Conservation (phyloP, 208 protist genomes). For the Crithidia mellificae region DNA sequence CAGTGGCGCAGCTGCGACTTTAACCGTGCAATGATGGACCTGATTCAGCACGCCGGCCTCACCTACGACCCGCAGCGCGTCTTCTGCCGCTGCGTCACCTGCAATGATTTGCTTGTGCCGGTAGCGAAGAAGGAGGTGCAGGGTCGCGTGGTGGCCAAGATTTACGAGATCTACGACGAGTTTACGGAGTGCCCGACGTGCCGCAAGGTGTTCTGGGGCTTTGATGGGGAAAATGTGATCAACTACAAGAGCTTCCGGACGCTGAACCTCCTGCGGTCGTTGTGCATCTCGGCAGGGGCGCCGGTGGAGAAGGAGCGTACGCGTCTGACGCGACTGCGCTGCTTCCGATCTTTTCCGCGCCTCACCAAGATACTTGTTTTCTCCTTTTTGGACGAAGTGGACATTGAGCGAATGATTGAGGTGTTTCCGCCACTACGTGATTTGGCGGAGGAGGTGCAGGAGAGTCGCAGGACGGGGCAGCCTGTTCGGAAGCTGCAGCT, state of each 20-base stretch:
- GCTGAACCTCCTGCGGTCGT: slow-evolving; percentile 48
- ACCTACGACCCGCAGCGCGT: slow-evolving; percentile 42
- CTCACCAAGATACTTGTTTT: slow-evolving; percentile 54
- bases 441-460: slow-evolving; percentile 39
- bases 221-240: slow-evolving; percentile 59
- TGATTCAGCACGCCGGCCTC: slow-evolving; percentile 43
- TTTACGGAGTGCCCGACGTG: slow-evolving; percentile 76
- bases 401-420: slow-evolving; percentile 34
- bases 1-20: slow-evolving; percentile 56
- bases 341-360: slow-evolving; percentile 65
- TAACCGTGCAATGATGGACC: slow-evolving; percentile 38
- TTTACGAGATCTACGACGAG: slow-evolving; percentile 66
- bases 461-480: slow-evolving; percentile 32
- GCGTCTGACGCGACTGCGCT: slow-evolving; percentile 37
- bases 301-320: slow-evolving; percentile 23
- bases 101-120: slow-evolving; percentile 55
- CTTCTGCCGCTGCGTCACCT: slow-evolving; percentile 71
- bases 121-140: slow-evolving; percentile 46
- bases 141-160: slow-evolving; percentile 49
- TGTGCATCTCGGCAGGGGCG: slow-evolving; percentile 44
- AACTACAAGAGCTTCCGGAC: slow-evolving; percentile 84
- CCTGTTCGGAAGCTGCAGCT: slow-evolving; percentile 23
- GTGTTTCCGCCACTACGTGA: slow-evolving; percentile 57
- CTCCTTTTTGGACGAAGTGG: slow-evolving; percentile 44
- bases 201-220: slow-evolving; percentile 80